Evolutionary conservation across 306 rosid genomes (phyloP).

Genomic region (Vachellia collinsii): DNA sequence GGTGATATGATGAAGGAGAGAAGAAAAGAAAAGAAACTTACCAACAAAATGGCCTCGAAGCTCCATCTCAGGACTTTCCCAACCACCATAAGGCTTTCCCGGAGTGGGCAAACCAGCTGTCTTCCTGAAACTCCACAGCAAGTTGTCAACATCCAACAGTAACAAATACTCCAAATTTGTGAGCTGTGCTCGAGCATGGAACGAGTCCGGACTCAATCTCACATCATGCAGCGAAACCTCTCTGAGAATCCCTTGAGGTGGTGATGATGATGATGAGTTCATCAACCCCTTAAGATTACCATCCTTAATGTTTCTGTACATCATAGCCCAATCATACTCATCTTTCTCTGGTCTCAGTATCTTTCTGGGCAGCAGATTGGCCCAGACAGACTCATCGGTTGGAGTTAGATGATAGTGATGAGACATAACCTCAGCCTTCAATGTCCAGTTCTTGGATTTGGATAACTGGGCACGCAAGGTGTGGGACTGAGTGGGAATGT

Average conservation of each 20-base stretch:
- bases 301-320: constrained; percentile 50
- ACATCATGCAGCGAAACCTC: constrained; percentile 62
- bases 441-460: not conserved
- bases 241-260: constrained; percentile 45
- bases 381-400: not conserved
- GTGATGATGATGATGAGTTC: not conserved
- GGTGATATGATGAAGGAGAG: too few relatives aligned
- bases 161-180: constrained; percentile 64
- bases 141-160: constrained; percentile 57
- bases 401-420: not conserved
- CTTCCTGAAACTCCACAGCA: constrained; percentile 64
- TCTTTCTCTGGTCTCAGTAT: constrained; percentile 31
- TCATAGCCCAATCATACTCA: constrained; percentile 50
- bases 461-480: not conserved
- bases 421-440: not conserved
- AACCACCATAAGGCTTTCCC: constrained; percentile 50
- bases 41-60: constrained; percentile 72
- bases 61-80: constrained; percentile 56
- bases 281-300: not conserved
- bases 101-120: constrained; percentile 66
- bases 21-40: not conserved
- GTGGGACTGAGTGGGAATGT: not conserved
- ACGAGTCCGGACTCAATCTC: constrained; percentile 49
- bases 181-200: constrained; percentile 53
- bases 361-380: not conserved